Evolutionary conservation across 345 rosid species (phyloP).

Genomic region (Microcos paniculata): DNA sequence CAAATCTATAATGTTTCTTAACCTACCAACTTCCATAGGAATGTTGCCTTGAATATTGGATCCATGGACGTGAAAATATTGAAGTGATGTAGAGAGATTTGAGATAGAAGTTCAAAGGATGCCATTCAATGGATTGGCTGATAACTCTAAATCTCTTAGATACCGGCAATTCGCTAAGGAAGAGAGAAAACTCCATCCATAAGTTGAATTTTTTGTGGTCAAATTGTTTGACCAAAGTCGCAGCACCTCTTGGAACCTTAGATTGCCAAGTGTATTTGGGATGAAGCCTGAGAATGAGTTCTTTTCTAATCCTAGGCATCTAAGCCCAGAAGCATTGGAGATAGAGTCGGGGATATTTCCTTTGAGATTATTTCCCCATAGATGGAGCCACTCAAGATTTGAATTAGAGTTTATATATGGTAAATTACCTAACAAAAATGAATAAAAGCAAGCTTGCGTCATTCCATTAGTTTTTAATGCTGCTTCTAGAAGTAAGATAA

Average conservation of each 20-base stretch:
- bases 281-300: neutral
- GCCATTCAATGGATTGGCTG: neutral
- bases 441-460: too few relatives aligned
- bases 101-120: constrained; percentile 7
- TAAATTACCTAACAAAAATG: neutral
- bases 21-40: constrained; percentile 10
- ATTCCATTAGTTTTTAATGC: too few relatives aligned
- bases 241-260: neutral
- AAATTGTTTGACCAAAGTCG: neutral
- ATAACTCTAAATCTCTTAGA: accelerated
- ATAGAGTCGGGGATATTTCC: constrained; percentile 13
- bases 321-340: neutral
- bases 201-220: neutral
- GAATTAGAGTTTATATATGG: neutral
- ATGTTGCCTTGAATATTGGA: constrained; percentile 11
- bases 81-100: constrained; percentile 16
- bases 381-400: neutral
- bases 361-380: neutral
- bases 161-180: neutral
- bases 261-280: constrained; percentile 5
- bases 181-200: neutral
- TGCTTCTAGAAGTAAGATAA: too few relatives aligned
- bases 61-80: neutral
- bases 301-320: accelerated
- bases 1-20: neutral